These are phyloP conservation scores for Exophiala bonariae DNA, from an alignment of 2,329 filamentous ascomycete species.

Conservation along the genomic window DNA sequence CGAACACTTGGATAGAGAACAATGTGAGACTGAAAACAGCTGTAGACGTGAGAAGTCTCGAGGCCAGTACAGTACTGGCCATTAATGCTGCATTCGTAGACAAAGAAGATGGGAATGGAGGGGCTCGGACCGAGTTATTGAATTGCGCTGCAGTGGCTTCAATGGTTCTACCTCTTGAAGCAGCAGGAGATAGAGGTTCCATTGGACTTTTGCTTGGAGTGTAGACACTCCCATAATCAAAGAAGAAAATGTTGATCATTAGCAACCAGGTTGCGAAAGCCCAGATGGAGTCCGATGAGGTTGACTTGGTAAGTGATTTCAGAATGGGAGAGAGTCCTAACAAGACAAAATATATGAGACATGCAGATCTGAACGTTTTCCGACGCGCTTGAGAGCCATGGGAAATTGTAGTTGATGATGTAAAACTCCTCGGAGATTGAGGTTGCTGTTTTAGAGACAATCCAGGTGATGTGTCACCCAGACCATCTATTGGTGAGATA, in stretches of 20 bases:
- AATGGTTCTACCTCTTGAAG: constrained; percentile 7
- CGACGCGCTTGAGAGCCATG: constrained; percentile 63
- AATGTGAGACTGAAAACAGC: constrained; percentile 94
- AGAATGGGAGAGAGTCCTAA: constrained; percentile 92
- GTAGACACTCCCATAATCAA: constrained; percentile 76
- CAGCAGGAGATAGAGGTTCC: constrained; percentile 2
- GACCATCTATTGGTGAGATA: constrained; percentile 31
- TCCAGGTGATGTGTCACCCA: constrained; percentile 23
- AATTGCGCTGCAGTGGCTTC: constrained; percentile 8
- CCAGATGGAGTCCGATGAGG: constrained; percentile 94
- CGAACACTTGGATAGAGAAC: constrained; percentile 97
- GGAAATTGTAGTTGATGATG: constrained; percentile 41
- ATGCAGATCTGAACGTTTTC: constrained; percentile 84
- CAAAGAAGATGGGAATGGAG: constrained; percentile 61
- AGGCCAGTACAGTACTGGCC: constrained; percentile 92
- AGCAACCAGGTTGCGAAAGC: constrained; percentile 92
- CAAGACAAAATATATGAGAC: constrained; percentile 89
- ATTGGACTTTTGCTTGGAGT: constrained; percentile 12
- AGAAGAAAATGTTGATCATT: constrained; percentile 95
- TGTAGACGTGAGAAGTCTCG: constrained; percentile 81
- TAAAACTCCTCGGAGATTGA: constrained; percentile 30
- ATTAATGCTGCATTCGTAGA: constrained; percentile 96
- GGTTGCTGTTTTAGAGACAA: constrained; percentile 31
- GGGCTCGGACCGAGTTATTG: constrained; percentile 22
- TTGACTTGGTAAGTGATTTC: constrained; percentile 92